Conservation (phyloP, 345 rosid species). For the Murraya koenigii region DNA sequence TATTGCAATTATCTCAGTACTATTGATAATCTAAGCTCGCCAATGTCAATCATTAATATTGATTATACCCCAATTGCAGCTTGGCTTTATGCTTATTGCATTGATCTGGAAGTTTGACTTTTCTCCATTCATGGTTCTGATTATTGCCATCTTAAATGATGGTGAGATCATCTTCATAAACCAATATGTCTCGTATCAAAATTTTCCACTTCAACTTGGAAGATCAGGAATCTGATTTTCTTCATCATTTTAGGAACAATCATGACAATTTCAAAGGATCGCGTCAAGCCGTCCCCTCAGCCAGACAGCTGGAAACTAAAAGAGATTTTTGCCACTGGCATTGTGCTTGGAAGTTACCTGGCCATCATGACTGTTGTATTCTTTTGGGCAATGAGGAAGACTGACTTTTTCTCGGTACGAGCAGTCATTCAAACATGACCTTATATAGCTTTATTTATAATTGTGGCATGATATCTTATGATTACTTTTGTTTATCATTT, state of each 20-base stretch:
- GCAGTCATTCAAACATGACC: background rate
- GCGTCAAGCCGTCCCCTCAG: conserved; percentile 81
- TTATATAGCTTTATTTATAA: background rate
- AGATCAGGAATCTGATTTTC: conserved; percentile 10
- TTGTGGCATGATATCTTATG: background rate
- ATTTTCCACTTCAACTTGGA: background rate
- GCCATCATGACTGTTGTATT: conserved; percentile 82
- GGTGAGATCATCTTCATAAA: conserved; percentile 43
- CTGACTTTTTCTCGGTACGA: conserved; percentile 70
- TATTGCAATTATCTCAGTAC: background rate
- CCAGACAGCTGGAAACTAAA: conserved; percentile 94
- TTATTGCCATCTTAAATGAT: conserved; percentile 84
- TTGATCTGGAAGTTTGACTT: conserved; percentile 89
- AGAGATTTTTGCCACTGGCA: conserved; percentile 76
- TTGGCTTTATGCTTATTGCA: conserved; percentile 88
- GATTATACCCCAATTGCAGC: conserved; percentile 38
- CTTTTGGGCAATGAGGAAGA: conserved; percentile 80
- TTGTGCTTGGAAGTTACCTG: conserved; percentile 79
- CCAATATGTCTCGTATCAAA: background rate
- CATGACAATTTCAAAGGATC: conserved; percentile 87
- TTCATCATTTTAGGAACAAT: conserved; percentile 56
- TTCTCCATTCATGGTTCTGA: conserved; percentile 87
- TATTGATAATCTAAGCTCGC: background rate
- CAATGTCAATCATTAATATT: background rate
- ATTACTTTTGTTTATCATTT: conserved; percentile 1